Base-by-base conservation (phyloP, 2,329 filamentous ascomycete species). In the Emergomyces orientalis region DNA sequence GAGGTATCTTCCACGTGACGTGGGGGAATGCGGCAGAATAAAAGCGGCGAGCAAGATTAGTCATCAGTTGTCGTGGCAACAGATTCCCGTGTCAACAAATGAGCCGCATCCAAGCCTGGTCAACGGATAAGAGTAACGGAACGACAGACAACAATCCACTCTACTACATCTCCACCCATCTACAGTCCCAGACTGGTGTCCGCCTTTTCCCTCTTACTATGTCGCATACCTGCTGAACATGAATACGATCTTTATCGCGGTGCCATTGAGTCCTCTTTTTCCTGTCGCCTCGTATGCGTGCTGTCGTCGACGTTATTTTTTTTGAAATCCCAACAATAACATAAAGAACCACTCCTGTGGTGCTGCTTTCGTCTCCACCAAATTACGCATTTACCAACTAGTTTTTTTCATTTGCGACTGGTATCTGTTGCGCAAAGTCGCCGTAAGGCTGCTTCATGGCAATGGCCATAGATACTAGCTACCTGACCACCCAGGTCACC, bases 401-500 rank as follows among this genome's bases (percentile, higher is more conserved):
- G 11, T 39, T 8, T 25, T 37, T 56, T 41, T 41, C 5, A 17
- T 32, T 47, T 34, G 41, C 41, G 25, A 34, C 25, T 49, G 41
- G 57, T 34, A 22, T 34, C 30, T 45, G 17, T 49, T 45, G 39
- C 57, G 57, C 41, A 13, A 27, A 7, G 25, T 47, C 57, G 27
- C 57, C 41, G 19, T 41, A 59, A 47, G 57, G 19, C 57, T 59
- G 41, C 19, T 59, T 59, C n/a, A 25, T 59, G 41, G 64, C 59
- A 45, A 78, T 77, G 76, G 72, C 74, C 61, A 96, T 97, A 87
- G 92, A 97, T 78, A 91, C 92, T 64, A 90, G 89, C 75, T 95
- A 95, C 77, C 82, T 97, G 73, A 89, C 91, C 70, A 91, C 95
- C 76, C 94, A 97, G 84, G 90, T 99, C 78, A 94, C 91, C 69